Conservation (phyloP, 225 moss, liverwort and hornwort species). For the Antitrichia curtipendula region DNA sequence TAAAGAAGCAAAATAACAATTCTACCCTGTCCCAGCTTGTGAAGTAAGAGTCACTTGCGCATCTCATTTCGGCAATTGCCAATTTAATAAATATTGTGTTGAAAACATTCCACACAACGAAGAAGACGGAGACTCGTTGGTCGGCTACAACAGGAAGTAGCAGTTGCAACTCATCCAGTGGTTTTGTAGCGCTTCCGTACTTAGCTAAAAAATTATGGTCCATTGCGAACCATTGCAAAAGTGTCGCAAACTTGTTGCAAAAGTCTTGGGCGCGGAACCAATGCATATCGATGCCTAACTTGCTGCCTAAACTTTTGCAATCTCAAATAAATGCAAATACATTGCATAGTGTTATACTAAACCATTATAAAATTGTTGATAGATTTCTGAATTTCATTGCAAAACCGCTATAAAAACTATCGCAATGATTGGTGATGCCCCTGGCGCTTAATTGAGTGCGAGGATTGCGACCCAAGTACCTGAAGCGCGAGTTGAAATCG, state of each 20-base stretch:
- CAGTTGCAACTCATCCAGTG: neutral
- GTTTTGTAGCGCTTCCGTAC: neutral
- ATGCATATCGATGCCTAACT: neutral
- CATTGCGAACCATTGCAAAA: neutral
- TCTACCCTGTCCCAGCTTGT: neutral
- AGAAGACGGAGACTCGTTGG: neutral
- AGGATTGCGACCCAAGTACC: neutral
- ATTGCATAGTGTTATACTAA: neutral
- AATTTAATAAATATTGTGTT: neutral
- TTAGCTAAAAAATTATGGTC: neutral
- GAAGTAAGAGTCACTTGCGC: neutral
- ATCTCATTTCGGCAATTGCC: neutral
- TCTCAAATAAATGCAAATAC: neutral
- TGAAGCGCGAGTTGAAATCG: slow-evolving; percentile 84
- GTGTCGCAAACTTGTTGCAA: neutral
- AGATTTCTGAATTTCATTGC: neutral
- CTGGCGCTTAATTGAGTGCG: neutral
- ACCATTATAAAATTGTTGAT: neutral
- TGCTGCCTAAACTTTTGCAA: neutral
- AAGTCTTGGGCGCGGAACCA: neutral
- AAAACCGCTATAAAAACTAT: neutral
- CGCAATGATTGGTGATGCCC: neutral
- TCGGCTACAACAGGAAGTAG: neutral
- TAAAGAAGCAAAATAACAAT: neutral
- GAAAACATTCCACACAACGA: neutral